Percentiles rank a stretch among this genome's conserved stretches.
These are phyloP conservation scores for Pelargonium australe DNA, from an alignment of 441 rosid species.

Conservation along the genomic window DNA sequence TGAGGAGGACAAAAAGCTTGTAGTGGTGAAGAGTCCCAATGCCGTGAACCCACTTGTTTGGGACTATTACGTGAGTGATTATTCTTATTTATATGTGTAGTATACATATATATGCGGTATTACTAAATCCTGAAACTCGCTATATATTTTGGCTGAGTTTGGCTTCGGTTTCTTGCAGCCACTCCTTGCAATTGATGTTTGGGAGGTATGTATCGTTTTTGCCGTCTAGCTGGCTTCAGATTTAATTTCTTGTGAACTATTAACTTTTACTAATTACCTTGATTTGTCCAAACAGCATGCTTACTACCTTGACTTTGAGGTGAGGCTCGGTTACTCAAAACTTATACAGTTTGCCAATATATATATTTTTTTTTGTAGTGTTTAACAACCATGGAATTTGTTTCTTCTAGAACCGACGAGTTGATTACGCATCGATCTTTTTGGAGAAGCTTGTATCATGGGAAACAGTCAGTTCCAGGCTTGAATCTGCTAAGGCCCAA, in stretches of 20 bases:
- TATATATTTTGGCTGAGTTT: slow-evolving; percentile 10
- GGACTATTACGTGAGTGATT: slow-evolving; percentile 62
- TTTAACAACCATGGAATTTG: slow-evolving; percentile 1
- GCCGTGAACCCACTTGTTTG: slow-evolving; percentile 88
- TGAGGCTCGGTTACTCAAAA: slow-evolving; percentile 20
- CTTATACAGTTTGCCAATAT: background rate
- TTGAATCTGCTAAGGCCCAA: slow-evolving; percentile 53
- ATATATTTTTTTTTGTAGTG: background rate
- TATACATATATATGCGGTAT: background rate
- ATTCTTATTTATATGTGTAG: slow-evolving; percentile 9
- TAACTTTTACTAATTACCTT: slow-evolving; percentile 20
- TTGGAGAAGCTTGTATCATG: slow-evolving; percentile 82
- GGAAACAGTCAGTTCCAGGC: slow-evolving; percentile 70
- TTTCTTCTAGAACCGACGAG: slow-evolving; percentile 50
- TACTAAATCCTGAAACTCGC: background rate
- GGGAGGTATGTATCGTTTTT: slow-evolving; percentile 61
- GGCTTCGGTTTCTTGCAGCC: slow-evolving; percentile 54
- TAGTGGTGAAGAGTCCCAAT: slow-evolving; percentile 72
- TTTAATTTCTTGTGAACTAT: background rate
- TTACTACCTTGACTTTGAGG: slow-evolving; percentile 91
- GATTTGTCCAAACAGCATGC: slow-evolving; percentile 58
- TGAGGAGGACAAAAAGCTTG: slow-evolving; percentile 73
- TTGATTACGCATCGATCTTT: slow-evolving; percentile 54
- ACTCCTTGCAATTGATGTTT: slow-evolving; percentile 80
- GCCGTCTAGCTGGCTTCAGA: background rate